phyloP scores from a whole-genome alignment of 768 basidiomycete genomes.

The Collybiopsis confluens region DNA sequence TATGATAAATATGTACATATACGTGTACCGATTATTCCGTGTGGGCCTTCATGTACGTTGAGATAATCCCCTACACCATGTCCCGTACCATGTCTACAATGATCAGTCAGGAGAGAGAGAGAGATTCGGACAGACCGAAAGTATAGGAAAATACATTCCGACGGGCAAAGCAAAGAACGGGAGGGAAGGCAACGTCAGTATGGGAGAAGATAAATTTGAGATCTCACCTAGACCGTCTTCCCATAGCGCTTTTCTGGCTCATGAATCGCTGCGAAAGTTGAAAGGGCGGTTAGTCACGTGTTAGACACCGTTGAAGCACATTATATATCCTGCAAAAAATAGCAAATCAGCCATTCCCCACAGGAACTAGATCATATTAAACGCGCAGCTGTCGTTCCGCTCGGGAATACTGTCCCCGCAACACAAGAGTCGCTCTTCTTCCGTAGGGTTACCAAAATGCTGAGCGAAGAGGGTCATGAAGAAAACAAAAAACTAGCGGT shows the following conservation, averaged over 20 bases:
- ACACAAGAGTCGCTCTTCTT: constrained; percentile 89
- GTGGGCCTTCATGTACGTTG: constrained; percentile 89
- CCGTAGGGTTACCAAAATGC: constrained; percentile 86
- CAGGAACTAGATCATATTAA: constrained; percentile 18
- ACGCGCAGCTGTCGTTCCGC: constrained; percentile 64
- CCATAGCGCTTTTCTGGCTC: constrained; percentile 78
- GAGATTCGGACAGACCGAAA: constrained; percentile 42
- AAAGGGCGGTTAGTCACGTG: not conserved
- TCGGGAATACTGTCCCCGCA: constrained; percentile 86
- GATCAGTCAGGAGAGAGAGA: not conserved
- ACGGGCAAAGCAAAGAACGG: too few species aligned
- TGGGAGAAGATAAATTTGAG: not conserved
- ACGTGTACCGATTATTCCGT: constrained; percentile 46
- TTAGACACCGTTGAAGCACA: constrained; percentile 39
- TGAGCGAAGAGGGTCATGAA: constrained; percentile 21
- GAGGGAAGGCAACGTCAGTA: too few species aligned
- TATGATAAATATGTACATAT: constrained; percentile 22
- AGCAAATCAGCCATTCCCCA: not conserved
- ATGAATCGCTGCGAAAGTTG: constrained; percentile 56
- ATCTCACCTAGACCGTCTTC: constrained; percentile 76
- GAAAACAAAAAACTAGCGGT: too few species aligned
- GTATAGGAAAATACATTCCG: constrained; percentile 29
- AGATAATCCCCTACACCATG: constrained; percentile 94
- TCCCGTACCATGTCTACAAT: constrained; percentile 80
- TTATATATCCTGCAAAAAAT: constrained; percentile 41